phyloP scores from a whole-genome alignment of 2,329 filamentous ascomycete species.

The Clarireedia homoeocarpa region DNA sequence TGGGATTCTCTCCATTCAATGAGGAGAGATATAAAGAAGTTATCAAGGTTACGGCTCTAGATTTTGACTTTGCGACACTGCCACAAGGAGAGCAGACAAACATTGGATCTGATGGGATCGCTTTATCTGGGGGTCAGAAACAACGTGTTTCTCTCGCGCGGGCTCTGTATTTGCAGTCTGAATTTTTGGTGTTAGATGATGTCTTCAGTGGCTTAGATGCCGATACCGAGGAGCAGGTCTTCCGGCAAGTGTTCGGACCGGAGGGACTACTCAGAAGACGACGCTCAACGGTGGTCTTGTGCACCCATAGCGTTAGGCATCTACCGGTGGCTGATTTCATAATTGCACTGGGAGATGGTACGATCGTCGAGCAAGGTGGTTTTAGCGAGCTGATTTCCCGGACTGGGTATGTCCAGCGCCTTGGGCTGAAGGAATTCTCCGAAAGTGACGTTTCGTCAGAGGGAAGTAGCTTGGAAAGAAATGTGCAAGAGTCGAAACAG shows the following conservation, averaged over 20 bases:
- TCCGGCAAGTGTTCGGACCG: not conserved
- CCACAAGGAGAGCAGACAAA: slow-evolving; percentile 17
- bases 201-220: slow-evolving; percentile 21
- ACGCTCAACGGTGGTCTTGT: not conserved
- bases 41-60: slow-evolving; percentile 18
- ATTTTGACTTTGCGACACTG: slow-evolving; percentile 18
- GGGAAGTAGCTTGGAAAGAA: not conserved
- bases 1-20: slow-evolving; percentile 25
- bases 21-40: slow-evolving; percentile 22
- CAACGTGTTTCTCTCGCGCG: slow-evolving; percentile 21
- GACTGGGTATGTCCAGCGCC: slow-evolving; percentile 25
- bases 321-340: slow-evolving; percentile 34
- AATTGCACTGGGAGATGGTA: slow-evolving; percentile 31
- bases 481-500: not conserved
- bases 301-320: slow-evolving; percentile 17
- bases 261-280: not conserved
- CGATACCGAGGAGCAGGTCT: slow-evolving; percentile 3
- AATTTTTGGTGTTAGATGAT: slow-evolving; percentile 17
- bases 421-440: slow-evolving; percentile 28
- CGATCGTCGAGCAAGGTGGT: slow-evolving; percentile 31
- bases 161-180: slow-evolving; percentile 9
- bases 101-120: slow-evolving; percentile 17
- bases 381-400: slow-evolving; percentile 24
- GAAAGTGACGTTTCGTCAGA: slow-evolving; percentile 5
- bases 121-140: slow-evolving; percentile 13